Evolutionary conservation across 1,284 basidiomycete species (phyloP).

Genomic region (Moesziomyces sp.): DNA sequence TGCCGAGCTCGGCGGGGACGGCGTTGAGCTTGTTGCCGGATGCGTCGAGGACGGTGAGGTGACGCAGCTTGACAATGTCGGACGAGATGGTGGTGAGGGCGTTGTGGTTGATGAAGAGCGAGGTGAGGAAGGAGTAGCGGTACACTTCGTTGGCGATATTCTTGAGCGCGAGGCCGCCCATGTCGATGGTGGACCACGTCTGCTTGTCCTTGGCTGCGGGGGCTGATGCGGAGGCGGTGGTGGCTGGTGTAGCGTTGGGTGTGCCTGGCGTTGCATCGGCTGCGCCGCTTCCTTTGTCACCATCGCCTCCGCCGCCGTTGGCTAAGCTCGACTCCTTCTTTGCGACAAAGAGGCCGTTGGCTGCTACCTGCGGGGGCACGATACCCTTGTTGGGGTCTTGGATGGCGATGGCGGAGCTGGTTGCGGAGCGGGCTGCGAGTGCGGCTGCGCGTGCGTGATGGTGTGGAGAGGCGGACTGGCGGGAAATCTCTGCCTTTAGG

Average conservation of each 20-base stretch:
- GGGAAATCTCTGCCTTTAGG: conserved; percentile 69
- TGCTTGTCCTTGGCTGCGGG: conserved; percentile 41
- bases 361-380: conserved; percentile 60
- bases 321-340: conserved; percentile 43
- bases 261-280: conserved; percentile 13
- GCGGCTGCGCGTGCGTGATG: conserved; percentile 73
- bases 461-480: conserved; percentile 71
- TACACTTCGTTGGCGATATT: conserved; percentile 84
- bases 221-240: conserved; percentile 3
- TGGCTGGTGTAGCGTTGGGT: conserved; percentile 21
- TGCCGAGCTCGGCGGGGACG: conserved; percentile 88
- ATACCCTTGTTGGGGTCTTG: conserved; percentile 70
- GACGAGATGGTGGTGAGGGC: conserved; percentile 82
- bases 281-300: conserved; percentile 24
- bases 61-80: conserved; percentile 83
- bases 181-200: conserved; percentile 88
- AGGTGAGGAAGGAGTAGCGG: conserved; percentile 92
- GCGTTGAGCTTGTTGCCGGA: conserved; percentile 86
- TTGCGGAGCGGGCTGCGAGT: conserved; percentile 71
- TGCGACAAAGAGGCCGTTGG: conserved; percentile 69
- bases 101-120: conserved; percentile 98
- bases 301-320: conserved; percentile 43
- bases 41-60: conserved; percentile 89
- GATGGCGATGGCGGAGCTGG: conserved; percentile 69
- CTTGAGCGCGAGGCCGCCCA: conserved; percentile 94